Evolutionary conservation across 805 yeast species (phyloP).

Genomic region (Metschnikowia colocasiae): DNA sequence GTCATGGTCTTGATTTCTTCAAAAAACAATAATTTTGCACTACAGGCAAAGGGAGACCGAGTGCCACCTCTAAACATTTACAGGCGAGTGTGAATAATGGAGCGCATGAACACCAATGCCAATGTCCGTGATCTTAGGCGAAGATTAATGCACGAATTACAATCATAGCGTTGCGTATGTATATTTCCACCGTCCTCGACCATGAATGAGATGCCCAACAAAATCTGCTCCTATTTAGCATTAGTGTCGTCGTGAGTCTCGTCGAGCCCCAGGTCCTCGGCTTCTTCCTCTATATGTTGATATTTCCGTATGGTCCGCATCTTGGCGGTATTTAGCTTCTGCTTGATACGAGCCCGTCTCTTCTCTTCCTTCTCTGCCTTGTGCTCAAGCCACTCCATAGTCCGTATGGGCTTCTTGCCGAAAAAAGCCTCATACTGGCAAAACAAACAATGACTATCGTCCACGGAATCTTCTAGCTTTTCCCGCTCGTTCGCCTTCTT

Average conservation of each 20-base stretch:
- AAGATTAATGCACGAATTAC: not conserved
- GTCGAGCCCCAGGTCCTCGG: not conserved
- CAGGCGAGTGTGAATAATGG: too few species aligned
- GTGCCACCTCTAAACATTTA: too few species aligned
- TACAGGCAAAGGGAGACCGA: too few species aligned
- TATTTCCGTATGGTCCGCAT: conserved; percentile 15
- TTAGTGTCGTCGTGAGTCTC: not conserved
- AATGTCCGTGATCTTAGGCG: too few species aligned
- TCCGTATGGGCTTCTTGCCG: conserved; percentile 48
- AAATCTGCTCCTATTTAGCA: not conserved
- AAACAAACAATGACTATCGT: conserved; percentile 35
- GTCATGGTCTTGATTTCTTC: too few species aligned
- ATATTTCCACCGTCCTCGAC: not conserved
- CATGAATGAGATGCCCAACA: not conserved
- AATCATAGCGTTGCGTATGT: not conserved
- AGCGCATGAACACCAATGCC: too few species aligned
- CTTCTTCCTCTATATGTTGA: not conserved
- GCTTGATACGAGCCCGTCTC: conserved; percentile 30
- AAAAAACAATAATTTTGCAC: too few species aligned
- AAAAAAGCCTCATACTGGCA: conserved; percentile 52
- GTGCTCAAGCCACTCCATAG: conserved; percentile 48
- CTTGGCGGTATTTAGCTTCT: conserved; percentile 37
- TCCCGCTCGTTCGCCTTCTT: conserved; percentile 8
- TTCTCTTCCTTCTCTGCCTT: conserved; percentile 29
- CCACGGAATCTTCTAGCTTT: not conserved